Conservation (phyloP, 768 basidiomycete species). For the Bullera alba region DNA sequence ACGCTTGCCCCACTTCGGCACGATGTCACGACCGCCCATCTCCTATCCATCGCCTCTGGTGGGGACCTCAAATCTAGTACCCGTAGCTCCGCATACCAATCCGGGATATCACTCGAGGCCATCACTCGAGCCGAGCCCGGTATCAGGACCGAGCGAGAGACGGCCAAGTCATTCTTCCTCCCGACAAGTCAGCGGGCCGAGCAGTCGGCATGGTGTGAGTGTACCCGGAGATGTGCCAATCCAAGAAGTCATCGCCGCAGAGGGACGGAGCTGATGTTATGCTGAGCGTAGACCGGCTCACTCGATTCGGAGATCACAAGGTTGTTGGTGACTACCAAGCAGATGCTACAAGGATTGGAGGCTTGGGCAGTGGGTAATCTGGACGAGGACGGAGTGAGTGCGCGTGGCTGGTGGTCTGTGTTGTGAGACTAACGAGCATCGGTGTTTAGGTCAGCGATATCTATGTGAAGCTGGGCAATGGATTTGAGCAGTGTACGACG, state of each 20-base stretch:
- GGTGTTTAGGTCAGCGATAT: constrained; percentile 76
- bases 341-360: constrained; percentile 63
- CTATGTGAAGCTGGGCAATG: constrained; percentile 92
- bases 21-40: constrained; percentile 34
- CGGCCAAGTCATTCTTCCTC: too few relatives aligned
- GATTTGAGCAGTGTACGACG: constrained; percentile 87
- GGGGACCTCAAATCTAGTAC: constrained; percentile 14
- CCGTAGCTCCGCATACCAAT: background rate
- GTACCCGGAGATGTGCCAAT: too few relatives aligned
- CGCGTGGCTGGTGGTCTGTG: background rate
- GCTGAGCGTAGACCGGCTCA: constrained; percentile 14
- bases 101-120: too few relatives aligned
- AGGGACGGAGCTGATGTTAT: too few relatives aligned
- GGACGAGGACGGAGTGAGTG: constrained; percentile 35
- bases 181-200: too few relatives aligned
- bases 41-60: constrained; percentile 23
- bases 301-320: constrained; percentile 80
- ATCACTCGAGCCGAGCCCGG: too few relatives aligned
- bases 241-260: too few relatives aligned
- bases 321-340: constrained; percentile 87
- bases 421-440: background rate
- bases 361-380: constrained; percentile 37
- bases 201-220: too few relatives aligned
- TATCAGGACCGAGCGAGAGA: too few relatives aligned
- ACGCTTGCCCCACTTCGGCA: background rate